phyloP scores from a whole-genome alignment of 345 rosid genomes.

The Eucalyptus rudis region DNA sequence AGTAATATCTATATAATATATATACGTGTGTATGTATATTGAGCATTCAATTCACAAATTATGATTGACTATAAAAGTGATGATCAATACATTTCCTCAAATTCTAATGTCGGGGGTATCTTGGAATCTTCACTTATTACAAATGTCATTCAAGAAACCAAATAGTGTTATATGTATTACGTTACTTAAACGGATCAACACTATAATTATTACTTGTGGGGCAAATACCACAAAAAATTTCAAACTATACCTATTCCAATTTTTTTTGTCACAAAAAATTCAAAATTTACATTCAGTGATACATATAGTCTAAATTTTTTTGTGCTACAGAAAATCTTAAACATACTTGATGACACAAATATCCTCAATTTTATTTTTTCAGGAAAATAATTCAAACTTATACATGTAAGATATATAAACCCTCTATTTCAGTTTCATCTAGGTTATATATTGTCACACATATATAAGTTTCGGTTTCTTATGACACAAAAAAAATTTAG shows the following conservation, averaged over 20 bases:
- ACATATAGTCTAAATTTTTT: not conserved
- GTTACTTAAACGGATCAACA: not conserved
- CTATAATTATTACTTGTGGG: not conserved
- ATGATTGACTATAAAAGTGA: not conserved
- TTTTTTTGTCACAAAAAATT: not conserved
- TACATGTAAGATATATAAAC: too few relatives aligned
- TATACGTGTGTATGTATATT: not conserved
- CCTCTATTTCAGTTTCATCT: not conserved
- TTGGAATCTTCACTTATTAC: not conserved
- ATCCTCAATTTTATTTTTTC: too few relatives aligned
- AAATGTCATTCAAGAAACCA: not conserved
- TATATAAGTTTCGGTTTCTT: not conserved
- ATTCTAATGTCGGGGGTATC: not conserved
- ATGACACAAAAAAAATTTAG: not conserved
- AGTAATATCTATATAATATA: not conserved
- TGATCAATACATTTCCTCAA: not conserved
- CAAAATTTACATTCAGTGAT: too few relatives aligned
- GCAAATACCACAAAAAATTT: not conserved
- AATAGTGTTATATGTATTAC: not conserved
- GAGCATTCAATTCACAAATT: not conserved
- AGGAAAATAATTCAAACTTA: too few relatives aligned
- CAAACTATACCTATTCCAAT: not conserved
- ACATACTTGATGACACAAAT: too few relatives aligned
- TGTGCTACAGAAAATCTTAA: not conserved
- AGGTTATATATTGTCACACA: too few relatives aligned